Base-by-base conservation (phyloP, 805 yeast genomes). In the Candida chilensis region DNA sequence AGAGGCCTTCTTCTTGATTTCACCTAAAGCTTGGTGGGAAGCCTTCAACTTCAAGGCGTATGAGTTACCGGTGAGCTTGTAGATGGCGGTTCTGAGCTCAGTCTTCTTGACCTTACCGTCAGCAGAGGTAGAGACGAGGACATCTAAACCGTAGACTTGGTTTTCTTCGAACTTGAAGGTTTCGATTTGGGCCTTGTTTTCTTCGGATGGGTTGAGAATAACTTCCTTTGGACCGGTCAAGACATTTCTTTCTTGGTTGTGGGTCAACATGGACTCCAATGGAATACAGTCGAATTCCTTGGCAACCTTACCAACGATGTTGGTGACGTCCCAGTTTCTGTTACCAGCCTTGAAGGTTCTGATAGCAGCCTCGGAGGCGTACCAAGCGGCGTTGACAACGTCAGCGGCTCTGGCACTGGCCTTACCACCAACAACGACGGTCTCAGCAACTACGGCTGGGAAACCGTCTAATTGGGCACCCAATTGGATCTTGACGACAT, bases 381-480 rank as follows among this genome's bases (percentile, higher is more conserved):
- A 67, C 76, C 80, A 74, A 12, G 86, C 86, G 31, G 86, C 78
- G 39, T 75, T 65, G 35, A 81, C 48, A 43, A 74, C 74, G 50
- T 80, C 84, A 30, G 87, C 86, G 34, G 65, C 69, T 37, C 55
- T 57, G 35, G 85, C 85, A 24, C 71, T 57, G 30, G 64, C 54
- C 16, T 59, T 51, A 30, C 62, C 72, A 31, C 84, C 84, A 39
- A 81, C 72, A 32, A 78, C 68, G 34, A 77, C 53, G 14, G 87
- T 76, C 48, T 81, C 86, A 35, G 78, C 80, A 18, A 78, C 67
- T 47, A 76, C 65, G 28, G 83, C 64, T 18, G 86, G 85, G 52
- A 64, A 81, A 15, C 87, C 86, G 48, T 78, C 88, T 38, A 81
- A 66, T 52, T 81, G 90, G 29, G 75, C 80, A 36, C 90, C 90